Percentiles rank a stretch among this genome's conserved stretches.
Conservation (phyloP, 78 protist species). For the Diacronema lutheri region DNA sequence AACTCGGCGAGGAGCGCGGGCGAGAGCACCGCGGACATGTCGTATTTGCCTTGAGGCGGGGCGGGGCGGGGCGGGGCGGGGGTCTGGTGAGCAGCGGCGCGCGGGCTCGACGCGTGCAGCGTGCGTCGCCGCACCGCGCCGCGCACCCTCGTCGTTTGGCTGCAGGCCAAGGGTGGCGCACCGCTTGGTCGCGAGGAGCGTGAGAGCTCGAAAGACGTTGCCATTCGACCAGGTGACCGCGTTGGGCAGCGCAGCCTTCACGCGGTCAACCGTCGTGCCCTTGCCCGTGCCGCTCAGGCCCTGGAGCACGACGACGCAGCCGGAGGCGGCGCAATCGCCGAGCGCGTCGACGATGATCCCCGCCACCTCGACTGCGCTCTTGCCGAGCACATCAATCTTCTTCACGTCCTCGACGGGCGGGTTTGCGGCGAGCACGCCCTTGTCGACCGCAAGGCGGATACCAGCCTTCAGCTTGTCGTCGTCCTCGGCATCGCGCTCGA, state of each 20-base stretch:
- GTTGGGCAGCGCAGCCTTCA: slow-evolving; percentile 18
- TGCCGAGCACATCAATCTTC: slow-evolving; percentile 38
- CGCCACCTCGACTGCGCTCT: slow-evolving; percentile 17
- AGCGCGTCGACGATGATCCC: neutral
- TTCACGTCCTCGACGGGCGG: neutral
- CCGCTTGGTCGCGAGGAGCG: slow-evolving; percentile 23
- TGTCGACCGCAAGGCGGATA: neutral
- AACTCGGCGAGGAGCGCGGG: neutral
- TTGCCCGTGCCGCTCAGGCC: slow-evolving; percentile 41
- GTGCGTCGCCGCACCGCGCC: no score
- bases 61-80: no score
- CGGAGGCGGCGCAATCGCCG: neutral
- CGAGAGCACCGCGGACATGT: neutral
- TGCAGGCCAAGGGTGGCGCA: neutral
- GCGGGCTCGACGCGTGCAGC: neutral
- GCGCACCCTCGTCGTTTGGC: no score
- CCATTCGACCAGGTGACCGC: slow-evolving; percentile 32
- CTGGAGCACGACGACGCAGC: slow-evolving; percentile 36
- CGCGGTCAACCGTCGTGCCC: slow-evolving; percentile 17
- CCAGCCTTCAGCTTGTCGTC: slow-evolving; percentile 27
- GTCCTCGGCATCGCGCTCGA: slow-evolving; percentile 26
- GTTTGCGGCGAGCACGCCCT: slow-evolving; percentile 6
- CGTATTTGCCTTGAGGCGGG: no score
- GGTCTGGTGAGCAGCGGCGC: neutral
- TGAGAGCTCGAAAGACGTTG: slow-evolving; percentile 36